phyloP scores from a whole-genome alignment of 345 rosid species.

The Brassica rapa region DNA sequence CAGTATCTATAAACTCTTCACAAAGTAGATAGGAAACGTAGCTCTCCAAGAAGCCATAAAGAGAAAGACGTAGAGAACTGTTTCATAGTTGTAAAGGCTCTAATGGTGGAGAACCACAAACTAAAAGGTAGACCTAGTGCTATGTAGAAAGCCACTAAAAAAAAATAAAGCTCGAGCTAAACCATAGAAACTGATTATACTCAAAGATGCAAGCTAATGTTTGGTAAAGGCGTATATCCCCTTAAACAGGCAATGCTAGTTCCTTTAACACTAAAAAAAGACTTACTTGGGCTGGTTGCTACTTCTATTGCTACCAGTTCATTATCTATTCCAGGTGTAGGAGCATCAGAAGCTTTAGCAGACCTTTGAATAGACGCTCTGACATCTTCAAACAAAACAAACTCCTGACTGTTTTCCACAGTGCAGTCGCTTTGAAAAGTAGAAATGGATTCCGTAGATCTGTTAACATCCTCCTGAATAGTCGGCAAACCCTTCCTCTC shows the following conservation, averaged over 20 bases:
- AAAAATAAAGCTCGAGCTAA: slow-evolving; percentile 1
- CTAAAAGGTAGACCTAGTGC: neutral
- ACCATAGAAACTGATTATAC: neutral
- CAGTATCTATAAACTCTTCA: slow-evolving; percentile 2
- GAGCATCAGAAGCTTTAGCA: slow-evolving; percentile 42
- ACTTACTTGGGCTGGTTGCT: slow-evolving; percentile 53
- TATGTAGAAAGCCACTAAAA: neutral
- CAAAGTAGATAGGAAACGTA: slow-evolving; percentile 15
- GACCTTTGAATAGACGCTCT: slow-evolving; percentile 75
- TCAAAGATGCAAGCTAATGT: neutral
- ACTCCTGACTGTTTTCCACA: slow-evolving; percentile 61
- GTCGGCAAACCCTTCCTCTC: slow-evolving; percentile 54
- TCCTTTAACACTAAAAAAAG: slow-evolving; percentile 10
- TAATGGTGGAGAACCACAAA: slow-evolving; percentile 1
- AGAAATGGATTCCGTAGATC: slow-evolving; percentile 78
- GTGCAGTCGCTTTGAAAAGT: slow-evolving; percentile 68
- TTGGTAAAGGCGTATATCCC: neutral
- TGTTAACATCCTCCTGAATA: slow-evolving; percentile 69
- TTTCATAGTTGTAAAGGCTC: neutral
- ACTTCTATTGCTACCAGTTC: slow-evolving; percentile 14
- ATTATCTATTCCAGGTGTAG: slow-evolving; percentile 37
- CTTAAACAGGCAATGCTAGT: slow-evolving; percentile 11
- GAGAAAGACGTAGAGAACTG: neutral
- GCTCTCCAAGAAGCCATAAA: neutral
- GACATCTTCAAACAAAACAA: slow-evolving; percentile 74